Percentiles rank a stretch among this genome's conserved stretches.
phyloP scores from a whole-genome alignment of 305 asterid genomes.

The Coffea humblotiana region DNA sequence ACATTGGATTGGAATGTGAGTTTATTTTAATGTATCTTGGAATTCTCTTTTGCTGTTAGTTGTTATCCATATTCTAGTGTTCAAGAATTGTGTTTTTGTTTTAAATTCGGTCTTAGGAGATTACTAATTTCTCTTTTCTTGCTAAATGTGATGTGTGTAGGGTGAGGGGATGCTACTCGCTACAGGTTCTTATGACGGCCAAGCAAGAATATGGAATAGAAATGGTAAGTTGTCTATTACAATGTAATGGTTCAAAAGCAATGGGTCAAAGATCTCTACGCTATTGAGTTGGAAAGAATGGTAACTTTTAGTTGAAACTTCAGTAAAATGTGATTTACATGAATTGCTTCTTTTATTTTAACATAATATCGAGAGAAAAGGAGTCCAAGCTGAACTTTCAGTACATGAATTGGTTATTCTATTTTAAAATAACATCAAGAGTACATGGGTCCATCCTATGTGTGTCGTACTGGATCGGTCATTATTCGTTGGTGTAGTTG shows the following conservation, averaged over 20 bases:
- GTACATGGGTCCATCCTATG: too few species aligned
- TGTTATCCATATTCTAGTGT: background rate
- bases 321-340: too few species aligned
- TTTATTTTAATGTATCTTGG: background rate
- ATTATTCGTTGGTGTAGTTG: too few species aligned
- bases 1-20: conserved; percentile 98
- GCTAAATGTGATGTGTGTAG: conserved; percentile 36
- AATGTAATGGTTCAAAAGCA: conserved; percentile 8
- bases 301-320: background rate
- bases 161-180: conserved; percentile 91
- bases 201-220: conserved; percentile 94
- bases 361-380: too few species aligned
- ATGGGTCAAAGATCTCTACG: background rate
- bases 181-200: conserved; percentile 98
- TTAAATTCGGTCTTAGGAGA: background rate
- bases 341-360: too few species aligned
- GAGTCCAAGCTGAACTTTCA: too few species aligned
- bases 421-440: too few species aligned
- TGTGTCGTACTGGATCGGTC: too few species aligned
- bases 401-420: too few species aligned
- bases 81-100: background rate
- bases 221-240: conserved; percentile 59
- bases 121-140: background rate
- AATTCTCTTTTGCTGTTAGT: background rate
- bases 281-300: background rate